Evolutionary conservation across 2,329 filamentous ascomycete genomes (phyloP).

Genomic region (Lojkania enalia): DNA sequence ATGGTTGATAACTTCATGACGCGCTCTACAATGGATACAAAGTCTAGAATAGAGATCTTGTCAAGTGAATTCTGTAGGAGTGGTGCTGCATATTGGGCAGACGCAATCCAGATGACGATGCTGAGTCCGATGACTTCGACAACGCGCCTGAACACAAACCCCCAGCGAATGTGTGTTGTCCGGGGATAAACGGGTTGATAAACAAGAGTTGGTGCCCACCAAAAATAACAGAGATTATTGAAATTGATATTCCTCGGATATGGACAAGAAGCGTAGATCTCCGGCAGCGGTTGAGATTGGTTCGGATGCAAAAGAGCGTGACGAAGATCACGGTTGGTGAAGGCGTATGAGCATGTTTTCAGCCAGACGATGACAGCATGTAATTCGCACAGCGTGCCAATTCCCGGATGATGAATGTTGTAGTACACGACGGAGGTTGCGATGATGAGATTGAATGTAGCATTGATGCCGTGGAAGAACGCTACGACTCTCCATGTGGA

Average conservation of each 20-base stretch:
- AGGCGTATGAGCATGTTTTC: conserved; percentile 93
- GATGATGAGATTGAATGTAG: conserved; percentile 76
- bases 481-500: conserved; percentile 80
- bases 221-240: conserved; percentile 88
- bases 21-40: conserved; percentile 82
- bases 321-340: conserved; percentile 93
- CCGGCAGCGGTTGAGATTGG: conserved; percentile 71
- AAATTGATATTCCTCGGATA: conserved; percentile 93
- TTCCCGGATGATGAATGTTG: conserved; percentile 87
- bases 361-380: conserved; percentile 96
- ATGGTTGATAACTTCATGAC: conserved; percentile 95
- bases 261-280: conserved; percentile 79
- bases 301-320: conserved; percentile 84
- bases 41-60: conserved; percentile 79
- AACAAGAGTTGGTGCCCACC: conserved; percentile 94
- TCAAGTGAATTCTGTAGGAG: conserved; percentile 87
- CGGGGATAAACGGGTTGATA: conserved; percentile 97
- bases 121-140: conserved; percentile 76
- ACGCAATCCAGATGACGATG: conserved; percentile 93
- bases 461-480: conserved; percentile 79
- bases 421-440: conserved; percentile 88
- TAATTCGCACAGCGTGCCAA: conserved; percentile 86
- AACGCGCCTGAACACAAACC: conserved; percentile 82
- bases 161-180: conserved; percentile 78
- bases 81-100: conserved; percentile 90